Base-by-base conservation (phyloP, 1,284 basidiomycete species). In the Grifola frondosa region DNA sequence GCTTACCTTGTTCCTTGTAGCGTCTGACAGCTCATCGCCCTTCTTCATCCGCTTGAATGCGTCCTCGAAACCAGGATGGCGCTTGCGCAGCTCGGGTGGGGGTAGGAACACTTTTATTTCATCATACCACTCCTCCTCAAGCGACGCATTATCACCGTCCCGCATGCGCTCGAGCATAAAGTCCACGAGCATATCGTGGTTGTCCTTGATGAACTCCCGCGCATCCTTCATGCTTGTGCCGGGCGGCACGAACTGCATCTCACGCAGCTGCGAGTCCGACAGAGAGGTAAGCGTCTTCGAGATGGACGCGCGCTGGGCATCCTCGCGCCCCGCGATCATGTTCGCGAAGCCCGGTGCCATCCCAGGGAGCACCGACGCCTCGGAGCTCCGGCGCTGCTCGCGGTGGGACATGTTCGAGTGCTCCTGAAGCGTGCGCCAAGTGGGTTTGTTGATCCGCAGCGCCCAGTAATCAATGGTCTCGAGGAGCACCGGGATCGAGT, bases 401-500 rank as follows among this genome's bases (percentile, higher is more conserved):
- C 16, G 25, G 13, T 15, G 25, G 19, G 15, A 13, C 24, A 34
- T n/a, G 36, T 17, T 26, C 17, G 5, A 8, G 11, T 3, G 25
- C 23, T 13, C n/a, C 28, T 46, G 37, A 4, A 21, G 11, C 3
- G 22, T 36, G 22, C 41, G 35, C 45, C 15, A 19, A 10, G 43
- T 44, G 3, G 46, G 36, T 33, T 41, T 48, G 10, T 15, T 26
- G 5, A 30, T 16, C 6, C 33, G 33, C 0, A 28, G n/a, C n/a
- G n/a, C n/a, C 50, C 50, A 52, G 46, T 37, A 48, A 10, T 40
- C 40, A 34, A 51, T 45, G 2, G 42, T 42, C 2, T 11, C 5
- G 3, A 46, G 16, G 9, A 50, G 23, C 1, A 16, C 16, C 4
- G 40, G 37, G 11, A 44, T 32, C 25, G 40, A 15, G 5, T 44